Base-by-base conservation (phyloP, 2,329 filamentous ascomycete genomes). In the Diaporthe vexans region DNA sequence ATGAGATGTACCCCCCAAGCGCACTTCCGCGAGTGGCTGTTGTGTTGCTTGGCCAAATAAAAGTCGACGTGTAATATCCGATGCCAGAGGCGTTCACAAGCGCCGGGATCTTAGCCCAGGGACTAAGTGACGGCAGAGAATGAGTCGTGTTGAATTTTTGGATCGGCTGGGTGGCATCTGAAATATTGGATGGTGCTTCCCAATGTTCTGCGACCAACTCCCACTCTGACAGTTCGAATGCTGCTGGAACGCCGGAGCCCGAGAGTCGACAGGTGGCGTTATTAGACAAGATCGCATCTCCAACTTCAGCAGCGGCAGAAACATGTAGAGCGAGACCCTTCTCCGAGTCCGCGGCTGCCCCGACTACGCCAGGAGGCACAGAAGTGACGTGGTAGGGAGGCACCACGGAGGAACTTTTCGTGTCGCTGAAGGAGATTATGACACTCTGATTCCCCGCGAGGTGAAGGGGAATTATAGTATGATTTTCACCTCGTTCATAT, bases 151-250 rank as follows among this genome's bases (percentile, higher is more conserved):
- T 57, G 54, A 57, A 57, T 17, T 11, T 57, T 13, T 19, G 19
- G 4, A 21, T 33, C 19, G 54, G 54, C 26, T 35, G 29, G 26
- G 17, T 19, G 26, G 54, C 54, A 19, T 57, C 54, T n/a, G 54
- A 57, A 57, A 57, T 57, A 33, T 57, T 33, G 13, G 54, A 21
- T 33, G 54, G 54, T 33, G 54, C 54, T 57, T 57, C 54, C 26
- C 54, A 57, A 57, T 57, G 54, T 21, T 57, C 54, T 11, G 54
- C 54, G 21, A 21, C 15, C 54, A 57, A 57, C 54, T 57, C 54
- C 26, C 54, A 57, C 11, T 33, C 54, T 33, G 54, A 19, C 26
- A 33, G 24, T 15, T 57, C 54, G 6, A 57, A 57, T 57, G 54
- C 26, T 33, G 26, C 26, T 35, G 17, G 54, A 11, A 57, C 26